Evolutionary conservation across 805 yeast species (phyloP), one percentile per base, ranked within the genome.

Genomic region (Ogataea ramenticola): DNA sequence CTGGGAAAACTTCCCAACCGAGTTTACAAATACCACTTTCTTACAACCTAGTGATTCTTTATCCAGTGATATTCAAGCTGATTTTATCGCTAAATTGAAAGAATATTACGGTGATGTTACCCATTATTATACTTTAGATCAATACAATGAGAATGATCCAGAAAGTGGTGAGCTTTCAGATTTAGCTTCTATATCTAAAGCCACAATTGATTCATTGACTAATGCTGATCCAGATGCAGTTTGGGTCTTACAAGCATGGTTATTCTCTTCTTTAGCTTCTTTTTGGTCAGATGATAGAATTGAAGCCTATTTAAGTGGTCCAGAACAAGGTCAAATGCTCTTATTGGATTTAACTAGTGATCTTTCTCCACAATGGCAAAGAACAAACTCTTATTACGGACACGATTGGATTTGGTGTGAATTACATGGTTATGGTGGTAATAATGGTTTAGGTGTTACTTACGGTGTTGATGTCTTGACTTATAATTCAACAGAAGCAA

Each of bases 331-430:
- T n/a, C 35, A 43, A 17, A 10, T 39, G 29, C 11, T 43, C 8
- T 29, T 43, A 5, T 26, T 43, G 11, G 46, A 43, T 37, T 34
- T 43, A 33, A 41, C 42, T 29, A 40, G 43, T 29, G 46, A 44
- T 27, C 45, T 38, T 16, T 11, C 39, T 19, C 46, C 46, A 30
- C 46, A 44, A 36, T 44, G 46, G 46, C 41, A 44, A 37, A 30
- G 44, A 35, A 44, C 46, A 3, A 40, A 34, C 21, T 44, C 46
- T 24, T 44, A 44, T 35, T 40, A 22, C 15, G 46, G 46, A 4
- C 44, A 44, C 31, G 44, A 44, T 20, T 44, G 45, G 45, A 41
- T 44, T 24, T 44, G 46, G 46, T 44, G 46, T 41, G 41, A 44
- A 17, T 34, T 44, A 22, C 46, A 44, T 29, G 46, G 46, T 12